Percentiles rank a stretch among this genome's conserved stretches.
Conservation (phyloP, 2,329 filamentous ascomycete genomes). For the Xenosphaeropsis pyriputrescens region DNA sequence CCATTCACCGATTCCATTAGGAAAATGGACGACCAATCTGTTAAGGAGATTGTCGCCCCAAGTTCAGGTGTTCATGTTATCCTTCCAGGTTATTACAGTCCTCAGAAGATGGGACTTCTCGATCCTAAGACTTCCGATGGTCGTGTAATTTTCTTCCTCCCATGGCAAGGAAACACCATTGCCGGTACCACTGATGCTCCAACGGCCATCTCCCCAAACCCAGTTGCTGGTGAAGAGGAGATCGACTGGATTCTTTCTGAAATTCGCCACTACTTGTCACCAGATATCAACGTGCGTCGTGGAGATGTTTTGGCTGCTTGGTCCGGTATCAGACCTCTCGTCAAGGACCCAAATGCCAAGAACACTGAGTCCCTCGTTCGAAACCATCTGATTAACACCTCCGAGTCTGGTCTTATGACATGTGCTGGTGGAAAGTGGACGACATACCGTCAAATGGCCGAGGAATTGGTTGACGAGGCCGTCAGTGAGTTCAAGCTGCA, state of each 20-base stretch:
- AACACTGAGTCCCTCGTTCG: conserved; percentile 81
- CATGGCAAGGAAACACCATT: conserved; percentile 88
- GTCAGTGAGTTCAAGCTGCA: conserved; percentile 52
- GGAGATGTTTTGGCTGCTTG: conserved; percentile 83
- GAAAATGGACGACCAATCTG: conserved; percentile 63
- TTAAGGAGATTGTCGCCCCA: conserved; percentile 69
- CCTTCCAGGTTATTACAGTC: conserved; percentile 75
- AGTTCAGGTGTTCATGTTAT: conserved; percentile 79
- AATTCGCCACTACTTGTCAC: conserved; percentile 67
- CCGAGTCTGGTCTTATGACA: conserved; percentile 66
- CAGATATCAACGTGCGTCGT: conserved; percentile 72
- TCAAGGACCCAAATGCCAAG: conserved; percentile 72
- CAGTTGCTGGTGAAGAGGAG: conserved; percentile 66
- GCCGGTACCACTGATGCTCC: conserved; percentile 78
- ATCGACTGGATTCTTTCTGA: conserved; percentile 82
- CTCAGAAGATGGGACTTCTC: conserved; percentile 74
- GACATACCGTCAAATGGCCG: conserved; percentile 84
- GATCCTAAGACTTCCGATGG: conserved; percentile 80
- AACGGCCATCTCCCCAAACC: conserved; percentile 56
- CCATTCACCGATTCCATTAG: conserved; percentile 78
- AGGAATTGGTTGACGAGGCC: conserved; percentile 75
- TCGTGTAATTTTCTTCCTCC: conserved; percentile 83
- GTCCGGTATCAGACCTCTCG: conserved; percentile 76
- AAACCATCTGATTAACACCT: conserved; percentile 71
- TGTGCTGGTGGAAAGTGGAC: conserved; percentile 89